Evolutionary conservation across 805 yeast species (phyloP).

Genomic region (Suhomyces vadensis): DNA sequence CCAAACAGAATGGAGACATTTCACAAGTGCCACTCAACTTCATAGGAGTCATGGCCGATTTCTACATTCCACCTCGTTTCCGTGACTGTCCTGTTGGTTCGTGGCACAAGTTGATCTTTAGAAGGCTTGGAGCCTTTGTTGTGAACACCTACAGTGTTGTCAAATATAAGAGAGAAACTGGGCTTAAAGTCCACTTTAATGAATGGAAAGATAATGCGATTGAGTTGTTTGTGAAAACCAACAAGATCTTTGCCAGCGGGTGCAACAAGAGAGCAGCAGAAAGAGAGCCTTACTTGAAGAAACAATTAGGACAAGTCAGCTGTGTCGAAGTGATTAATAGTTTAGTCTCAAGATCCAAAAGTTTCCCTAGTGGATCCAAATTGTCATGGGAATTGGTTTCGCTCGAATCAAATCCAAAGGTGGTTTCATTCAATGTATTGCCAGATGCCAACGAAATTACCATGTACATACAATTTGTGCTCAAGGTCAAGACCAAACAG

Average conservation of each 20-base stretch:
- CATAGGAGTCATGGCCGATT: slow-evolving; percentile 44
- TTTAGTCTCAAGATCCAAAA: slow-evolving; percentile 33
- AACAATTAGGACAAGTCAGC: slow-evolving; percentile 35
- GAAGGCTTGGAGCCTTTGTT: slow-evolving; percentile 67
- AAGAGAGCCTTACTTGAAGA: slow-evolving; percentile 46
- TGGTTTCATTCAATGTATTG: slow-evolving; percentile 67
- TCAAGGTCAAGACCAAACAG: slow-evolving; percentile 40
- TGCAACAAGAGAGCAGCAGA: slow-evolving; percentile 32
- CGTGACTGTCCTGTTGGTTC: slow-evolving; percentile 22
- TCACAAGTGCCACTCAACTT: slow-evolving; percentile 39
- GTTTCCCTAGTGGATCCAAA: slow-evolving; percentile 55
- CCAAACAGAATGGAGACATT: slow-evolving; percentile 29
- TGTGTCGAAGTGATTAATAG: slow-evolving; percentile 34
- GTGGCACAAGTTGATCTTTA: slow-evolving; percentile 50
- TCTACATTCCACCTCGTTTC: slow-evolving; percentile 43
- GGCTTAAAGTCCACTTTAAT: slow-evolving; percentile 55
- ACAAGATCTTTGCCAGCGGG: slow-evolving; percentile 71
- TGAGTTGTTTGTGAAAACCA: slow-evolving; percentile 72
- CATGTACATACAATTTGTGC: slow-evolving; percentile 39
- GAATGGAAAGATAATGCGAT: slow-evolving; percentile 87
- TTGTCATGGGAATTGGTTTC: slow-evolving; percentile 78
- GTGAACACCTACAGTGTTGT: slow-evolving; percentile 60
- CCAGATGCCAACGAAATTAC: slow-evolving; percentile 47
- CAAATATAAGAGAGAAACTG: slow-evolving; percentile 46
- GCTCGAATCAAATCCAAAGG: slow-evolving; percentile 69